Evolutionary conservation across 331 rosid species (phyloP).

Genomic region (Prunus yedoensis): DNA sequence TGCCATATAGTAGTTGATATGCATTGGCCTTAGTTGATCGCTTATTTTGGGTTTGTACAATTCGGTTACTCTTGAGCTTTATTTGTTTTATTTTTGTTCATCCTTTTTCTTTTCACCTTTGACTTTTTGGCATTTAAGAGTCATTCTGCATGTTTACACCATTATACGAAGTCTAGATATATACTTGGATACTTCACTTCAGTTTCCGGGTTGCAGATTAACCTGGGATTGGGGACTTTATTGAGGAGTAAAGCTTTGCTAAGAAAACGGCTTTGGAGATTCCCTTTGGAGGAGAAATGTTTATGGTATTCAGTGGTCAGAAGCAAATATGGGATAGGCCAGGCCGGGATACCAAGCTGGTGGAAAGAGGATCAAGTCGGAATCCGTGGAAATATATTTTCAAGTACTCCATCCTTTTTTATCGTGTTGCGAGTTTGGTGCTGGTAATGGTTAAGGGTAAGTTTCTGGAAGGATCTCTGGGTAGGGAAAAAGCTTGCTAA

Average conservation of each 20-base stretch:
- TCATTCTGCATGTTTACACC: conserved; percentile 35
- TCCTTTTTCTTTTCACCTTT: not conserved
- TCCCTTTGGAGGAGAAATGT: not conserved
- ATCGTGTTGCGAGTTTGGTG: not conserved
- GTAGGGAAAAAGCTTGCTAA: not conserved
- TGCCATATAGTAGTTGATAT: not conserved
- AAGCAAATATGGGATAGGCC: not conserved
- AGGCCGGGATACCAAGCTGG: not conserved
- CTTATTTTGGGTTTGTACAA: not conserved
- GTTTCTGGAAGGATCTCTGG: not conserved
- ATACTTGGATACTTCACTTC: conserved; percentile 60
- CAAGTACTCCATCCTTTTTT: not conserved
- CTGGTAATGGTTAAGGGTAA: not conserved
- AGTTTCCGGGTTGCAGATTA: conserved; percentile 73
- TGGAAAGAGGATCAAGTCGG: not conserved
- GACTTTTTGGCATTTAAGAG: conserved; percentile 23
- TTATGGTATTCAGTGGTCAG: not conserved
- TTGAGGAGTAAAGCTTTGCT: conserved; percentile 2
- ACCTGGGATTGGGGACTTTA: conserved; percentile 37
- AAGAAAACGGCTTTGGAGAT: not conserved
- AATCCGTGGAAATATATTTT: not conserved
- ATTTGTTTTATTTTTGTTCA: not conserved
- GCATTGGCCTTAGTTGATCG: not conserved
- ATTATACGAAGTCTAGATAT: conserved; percentile 46
- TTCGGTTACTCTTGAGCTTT: not conserved